A percentile compares a stretch with the other conserved stretches of the same genome.
Evolutionary conservation across 495 filamentous ascomycete genomes (phyloP).

Genomic region (Penicillium manginii): DNA sequence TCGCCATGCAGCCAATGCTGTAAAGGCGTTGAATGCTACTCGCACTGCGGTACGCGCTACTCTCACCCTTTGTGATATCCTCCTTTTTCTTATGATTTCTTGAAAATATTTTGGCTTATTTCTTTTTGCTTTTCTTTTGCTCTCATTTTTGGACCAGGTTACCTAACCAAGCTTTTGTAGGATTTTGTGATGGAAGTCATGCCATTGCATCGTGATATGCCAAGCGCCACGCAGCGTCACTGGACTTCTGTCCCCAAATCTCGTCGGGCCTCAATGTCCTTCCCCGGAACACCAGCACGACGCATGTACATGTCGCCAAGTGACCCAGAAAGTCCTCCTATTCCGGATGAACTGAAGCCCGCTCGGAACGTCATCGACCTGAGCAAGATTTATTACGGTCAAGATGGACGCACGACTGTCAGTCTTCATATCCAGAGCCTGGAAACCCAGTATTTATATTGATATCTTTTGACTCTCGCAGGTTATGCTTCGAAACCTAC

Average conservation of each 20-base stretch:
- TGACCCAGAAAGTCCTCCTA: slow-evolving; percentile 5
- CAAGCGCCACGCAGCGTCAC: slow-evolving; percentile 4
- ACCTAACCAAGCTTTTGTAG: slow-evolving; percentile 15
- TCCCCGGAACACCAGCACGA: not conserved
- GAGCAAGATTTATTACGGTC: not conserved
- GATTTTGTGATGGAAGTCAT: slow-evolving; percentile 35
- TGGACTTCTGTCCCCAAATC: slow-evolving; percentile 1
- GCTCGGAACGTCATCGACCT: not conserved
- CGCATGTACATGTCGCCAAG: slow-evolving; percentile 7
- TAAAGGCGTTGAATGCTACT: slow-evolving; percentile 14
- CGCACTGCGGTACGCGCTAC: slow-evolving; percentile 9
- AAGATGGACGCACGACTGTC: slow-evolving; percentile 72
- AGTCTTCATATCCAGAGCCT: slow-evolving; percentile 22
- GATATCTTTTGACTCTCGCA: slow-evolving; percentile 31
- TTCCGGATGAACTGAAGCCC: not conserved
- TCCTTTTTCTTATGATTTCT: not conserved
- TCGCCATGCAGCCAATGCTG: slow-evolving; percentile 10
- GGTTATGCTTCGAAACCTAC: slow-evolving; percentile 97
- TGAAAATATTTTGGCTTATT: not conserved
- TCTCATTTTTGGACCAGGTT: not conserved
- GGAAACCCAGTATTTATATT: no score
- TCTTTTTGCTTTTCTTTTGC: not conserved
- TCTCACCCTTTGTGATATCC: not conserved
- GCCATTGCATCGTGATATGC: slow-evolving; percentile 29
- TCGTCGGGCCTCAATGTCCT: not conserved